Evolutionary conservation across 768 basidiomycete genomes (phyloP).

Genomic region (Serendipita vermifera): DNA sequence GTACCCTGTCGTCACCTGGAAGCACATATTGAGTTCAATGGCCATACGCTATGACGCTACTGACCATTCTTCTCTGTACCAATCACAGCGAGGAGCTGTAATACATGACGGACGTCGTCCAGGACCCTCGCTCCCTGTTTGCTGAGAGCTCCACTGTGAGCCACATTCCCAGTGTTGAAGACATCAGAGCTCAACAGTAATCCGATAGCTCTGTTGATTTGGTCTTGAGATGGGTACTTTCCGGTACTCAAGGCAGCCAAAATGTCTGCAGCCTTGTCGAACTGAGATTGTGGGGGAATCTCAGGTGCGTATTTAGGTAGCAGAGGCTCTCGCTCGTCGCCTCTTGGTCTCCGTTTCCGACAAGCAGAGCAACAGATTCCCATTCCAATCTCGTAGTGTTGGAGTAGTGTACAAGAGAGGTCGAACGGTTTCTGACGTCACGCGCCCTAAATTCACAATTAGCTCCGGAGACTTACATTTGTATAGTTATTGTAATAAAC

Average conservation of each 20-base stretch:
- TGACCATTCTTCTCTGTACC: constrained; percentile 22
- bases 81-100: constrained; percentile 15
- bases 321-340: constrained; percentile 17
- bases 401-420: too few species aligned
- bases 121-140: constrained; percentile 9
- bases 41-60: neutral
- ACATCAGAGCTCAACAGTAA: constrained; percentile 15
- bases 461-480: too few species aligned
- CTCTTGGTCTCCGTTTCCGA: neutral
- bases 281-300: constrained; percentile 10
- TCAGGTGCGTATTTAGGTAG: constrained; percentile 8
- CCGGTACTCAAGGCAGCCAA: constrained; percentile 19
- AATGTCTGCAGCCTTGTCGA: constrained; percentile 18
- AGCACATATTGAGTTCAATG: neutral
- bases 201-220: constrained; percentile 15
- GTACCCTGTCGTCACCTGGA: constrained; percentile 19
- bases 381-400: too few species aligned
- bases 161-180: constrained; percentile 9
- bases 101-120: constrained; percentile 11
- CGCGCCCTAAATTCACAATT: too few species aligned
- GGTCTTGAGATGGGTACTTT: constrained; percentile 21
- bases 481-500: too few species aligned
- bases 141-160: constrained; percentile 7
- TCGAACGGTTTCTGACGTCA: too few species aligned
- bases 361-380: neutral